Conservation (phyloP, 768 basidiomycete genomes). For the Glaciozyma antarctica region DNA sequence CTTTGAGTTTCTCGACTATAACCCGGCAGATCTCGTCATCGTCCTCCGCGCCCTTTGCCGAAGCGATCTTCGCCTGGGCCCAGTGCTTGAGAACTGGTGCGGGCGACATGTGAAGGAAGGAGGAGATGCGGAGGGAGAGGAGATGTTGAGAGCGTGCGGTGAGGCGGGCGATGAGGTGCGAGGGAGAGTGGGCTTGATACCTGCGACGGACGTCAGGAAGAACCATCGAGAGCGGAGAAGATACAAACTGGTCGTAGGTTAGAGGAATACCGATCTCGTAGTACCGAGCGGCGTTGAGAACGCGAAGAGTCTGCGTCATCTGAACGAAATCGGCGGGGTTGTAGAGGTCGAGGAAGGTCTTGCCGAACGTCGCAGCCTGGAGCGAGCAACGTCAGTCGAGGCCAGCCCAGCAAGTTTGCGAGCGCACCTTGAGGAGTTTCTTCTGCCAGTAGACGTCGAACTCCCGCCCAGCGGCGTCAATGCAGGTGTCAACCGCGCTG, state of each 20-base stretch:
- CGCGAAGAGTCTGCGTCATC: slow-evolving; percentile 86
- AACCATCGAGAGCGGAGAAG: neutral
- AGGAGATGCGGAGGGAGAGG: slow-evolving; percentile 80
- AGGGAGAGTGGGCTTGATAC: slow-evolving; percentile 50
- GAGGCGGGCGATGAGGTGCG: slow-evolving; percentile 69
- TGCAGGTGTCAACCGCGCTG: slow-evolving; percentile 77
- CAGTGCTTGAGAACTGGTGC: slow-evolving; percentile 87
- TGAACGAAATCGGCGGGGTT: slow-evolving; percentile 84
- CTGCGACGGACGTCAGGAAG: neutral
- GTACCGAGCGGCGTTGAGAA: slow-evolving; percentile 82
- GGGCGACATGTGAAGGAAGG: slow-evolving; percentile 69
- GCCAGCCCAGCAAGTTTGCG: neutral
- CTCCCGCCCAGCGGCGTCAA: slow-evolving; percentile 86
- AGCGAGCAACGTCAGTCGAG: slow-evolving; percentile 5
- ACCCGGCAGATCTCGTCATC: slow-evolving; percentile 69
- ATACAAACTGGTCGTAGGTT: slow-evolving; percentile 73
- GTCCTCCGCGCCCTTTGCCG: slow-evolving; percentile 48
- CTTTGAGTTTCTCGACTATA: slow-evolving; percentile 82
- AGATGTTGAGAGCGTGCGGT: slow-evolving; percentile 82
- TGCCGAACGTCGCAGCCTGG: slow-evolving; percentile 92
- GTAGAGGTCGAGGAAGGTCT: slow-evolving; percentile 83
- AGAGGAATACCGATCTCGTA: slow-evolving; percentile 89
- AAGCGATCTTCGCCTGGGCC: slow-evolving; percentile 82
- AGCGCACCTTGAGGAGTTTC: slow-evolving; percentile 61
- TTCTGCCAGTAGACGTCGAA: slow-evolving; percentile 87